A percentile compares a stretch with the other conserved stretches of the same genome.
These are phyloP conservation scores for Flaveria linearis DNA, from an alignment of 129 eudicot species.

Conservation along the genomic window DNA sequence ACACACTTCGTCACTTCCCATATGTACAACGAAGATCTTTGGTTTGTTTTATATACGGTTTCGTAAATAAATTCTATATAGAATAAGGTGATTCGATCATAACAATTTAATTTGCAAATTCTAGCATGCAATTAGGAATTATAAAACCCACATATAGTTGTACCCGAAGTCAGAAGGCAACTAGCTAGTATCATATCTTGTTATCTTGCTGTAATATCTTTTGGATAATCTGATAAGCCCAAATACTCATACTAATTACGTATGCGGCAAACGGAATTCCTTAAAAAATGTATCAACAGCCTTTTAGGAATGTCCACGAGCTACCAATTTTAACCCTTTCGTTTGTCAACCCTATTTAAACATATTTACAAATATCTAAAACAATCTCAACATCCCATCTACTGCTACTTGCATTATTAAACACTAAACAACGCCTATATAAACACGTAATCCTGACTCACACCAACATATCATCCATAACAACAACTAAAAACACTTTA, in stretches of 20 bases:
- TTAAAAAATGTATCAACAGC: conserved; percentile 4
- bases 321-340: conserved; percentile 14
- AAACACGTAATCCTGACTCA: not conserved
- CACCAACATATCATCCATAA: not conserved
- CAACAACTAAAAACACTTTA: not conserved
- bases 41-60: too few relatives aligned
- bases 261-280: conserved; percentile 34
- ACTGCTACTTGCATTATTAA: not conserved
- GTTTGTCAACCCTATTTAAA: conserved; percentile 25
- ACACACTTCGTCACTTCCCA: too few relatives aligned
- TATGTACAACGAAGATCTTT: too few relatives aligned
- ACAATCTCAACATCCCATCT: not conserved
- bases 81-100: too few relatives aligned
- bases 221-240: conserved; percentile 46
- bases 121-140: too few relatives aligned
- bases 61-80: too few relatives aligned
- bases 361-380: not conserved
- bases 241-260: not conserved
- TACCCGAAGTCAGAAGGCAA: too few relatives aligned
- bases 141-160: too few relatives aligned
- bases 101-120: too few relatives aligned
- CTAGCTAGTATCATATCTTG: too few relatives aligned
- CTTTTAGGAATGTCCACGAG: conserved; percentile 31
- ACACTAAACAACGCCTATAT: conserved; percentile 24
- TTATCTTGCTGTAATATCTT: too few relatives aligned